Percentiles rank a stretch among this genome's conserved stretches.
phyloP scores from a whole-genome alignment of 208 protist species.

The Acanthamoeba castellanii region DNA sequence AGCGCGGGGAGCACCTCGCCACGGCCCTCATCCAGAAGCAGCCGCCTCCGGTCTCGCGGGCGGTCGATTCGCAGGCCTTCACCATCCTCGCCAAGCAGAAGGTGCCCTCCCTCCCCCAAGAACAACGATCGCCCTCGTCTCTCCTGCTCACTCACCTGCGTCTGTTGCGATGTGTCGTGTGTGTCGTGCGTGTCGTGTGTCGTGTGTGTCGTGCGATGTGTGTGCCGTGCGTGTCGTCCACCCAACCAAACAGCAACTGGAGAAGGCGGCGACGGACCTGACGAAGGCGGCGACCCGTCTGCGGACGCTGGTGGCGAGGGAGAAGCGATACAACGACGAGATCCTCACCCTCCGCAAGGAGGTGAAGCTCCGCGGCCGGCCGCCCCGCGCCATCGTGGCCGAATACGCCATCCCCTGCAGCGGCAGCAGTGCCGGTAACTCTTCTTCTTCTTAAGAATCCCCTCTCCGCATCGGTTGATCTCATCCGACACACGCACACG shows the following conservation, averaged over 20 bases:
- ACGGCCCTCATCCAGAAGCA: not conserved
- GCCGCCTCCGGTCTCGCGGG: not conserved
- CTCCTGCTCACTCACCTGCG: no score
- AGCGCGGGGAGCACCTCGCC: conserved; percentile 15
- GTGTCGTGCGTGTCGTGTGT: not conserved
- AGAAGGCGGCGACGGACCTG: not conserved
- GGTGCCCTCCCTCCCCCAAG: not conserved
- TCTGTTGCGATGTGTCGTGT: no score
- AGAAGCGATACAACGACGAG: conserved; percentile 14
- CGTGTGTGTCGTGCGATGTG: not conserved
- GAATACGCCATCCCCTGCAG: not conserved
- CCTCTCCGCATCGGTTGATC: no score
- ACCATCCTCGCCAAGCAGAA: conserved; percentile 35
- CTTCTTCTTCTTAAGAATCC: not conserved
- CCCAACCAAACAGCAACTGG: not conserved
- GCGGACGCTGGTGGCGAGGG: not conserved
- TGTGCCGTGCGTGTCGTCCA: not conserved
- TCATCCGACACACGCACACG: no score
- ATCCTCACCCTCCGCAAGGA: not conserved
- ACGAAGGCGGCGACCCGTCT: not conserved
- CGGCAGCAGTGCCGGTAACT: not conserved
- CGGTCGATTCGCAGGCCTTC: not conserved
- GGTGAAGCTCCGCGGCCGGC: not conserved
- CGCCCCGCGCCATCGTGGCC: not conserved
- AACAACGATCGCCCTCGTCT: not conserved